Base-by-base conservation (phyloP, 2,329 filamentous ascomycete genomes). In the Amauroascus niger region DNA sequence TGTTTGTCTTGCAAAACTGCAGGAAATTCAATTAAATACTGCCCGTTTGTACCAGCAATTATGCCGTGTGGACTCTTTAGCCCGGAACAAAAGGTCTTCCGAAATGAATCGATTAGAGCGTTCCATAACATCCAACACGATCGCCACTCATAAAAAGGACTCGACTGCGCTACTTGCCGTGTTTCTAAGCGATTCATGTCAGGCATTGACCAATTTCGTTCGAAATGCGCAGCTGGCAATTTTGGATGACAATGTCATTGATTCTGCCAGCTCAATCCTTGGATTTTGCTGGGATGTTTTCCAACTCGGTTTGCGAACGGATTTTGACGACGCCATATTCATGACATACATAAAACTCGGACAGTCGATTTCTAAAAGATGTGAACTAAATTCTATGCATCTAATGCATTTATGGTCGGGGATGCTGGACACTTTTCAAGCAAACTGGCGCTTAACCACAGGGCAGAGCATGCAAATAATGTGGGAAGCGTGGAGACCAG, bases 401-500 rank as follows among this genome's bases (percentile, higher is more conserved):
- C 53, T 72, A 41, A 61, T 64, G 39, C 49, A 51, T 28, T 53
- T 57, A 6, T 62, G 66, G 39, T 71, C 58, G 44, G 60, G 55
- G 48, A 60, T 61, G 44, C 68, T 78, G 41, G 71, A 71, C 37
- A 76, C 76, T 48, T 91, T 95, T 63, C 76, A 79, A 22, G 77
- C 80, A 14, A 82, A 81, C 1, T 90, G 89, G 71, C 81, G 82
- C 53, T 71, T 94, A 13, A 82, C 76, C 0, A 89, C 85, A 1
- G 89, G 88, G 0, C 72, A 89, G 11, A 84, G 81, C 59, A 93
- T 94, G 86, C 86, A 93, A 64, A 67, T 73, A 7, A 75, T 95
- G 4, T 95, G 90, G 91, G 79, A 80, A 40, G 63, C 74, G 1
- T 79, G 94, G 63, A 80, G 86, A 51, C 87, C 89, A 30, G 63